Percentiles rank a stretch among this genome's conserved stretches.
phyloP scores from a whole-genome alignment of 164 flowering plant species.

The Kalanchoe fedtschenkoi region DNA sequence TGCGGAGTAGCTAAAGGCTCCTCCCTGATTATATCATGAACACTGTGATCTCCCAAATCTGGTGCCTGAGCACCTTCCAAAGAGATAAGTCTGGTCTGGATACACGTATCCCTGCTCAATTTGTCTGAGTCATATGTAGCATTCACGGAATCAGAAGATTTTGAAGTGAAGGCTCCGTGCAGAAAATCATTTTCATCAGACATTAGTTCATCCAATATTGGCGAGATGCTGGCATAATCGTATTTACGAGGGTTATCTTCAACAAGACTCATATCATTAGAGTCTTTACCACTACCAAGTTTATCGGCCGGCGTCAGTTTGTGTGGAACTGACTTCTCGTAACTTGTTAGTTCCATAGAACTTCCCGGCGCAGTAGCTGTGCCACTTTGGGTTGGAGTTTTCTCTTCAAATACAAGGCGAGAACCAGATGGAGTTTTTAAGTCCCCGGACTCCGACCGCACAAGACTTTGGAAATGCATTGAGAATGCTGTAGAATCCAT shows the following conservation, averaged over 20 bases:
- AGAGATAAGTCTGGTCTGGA: not conserved
- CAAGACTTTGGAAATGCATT: conserved; percentile 74
- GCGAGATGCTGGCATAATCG: conserved; percentile 65
- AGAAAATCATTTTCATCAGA: conserved; percentile 31
- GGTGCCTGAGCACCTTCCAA: not conserved
- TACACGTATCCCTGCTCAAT: not conserved
- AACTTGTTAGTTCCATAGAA: conserved; percentile 49
- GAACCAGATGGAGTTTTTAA: conserved; percentile 44
- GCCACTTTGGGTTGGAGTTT: conserved; percentile 30
- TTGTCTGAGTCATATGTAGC: not conserved
- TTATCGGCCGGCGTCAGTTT: conserved; percentile 18
- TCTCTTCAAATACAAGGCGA: conserved; percentile 33
- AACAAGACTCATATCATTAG: conserved; percentile 77
- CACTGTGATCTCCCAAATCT: not conserved
- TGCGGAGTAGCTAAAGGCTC: not conserved
- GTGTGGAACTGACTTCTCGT: conserved; percentile 21
- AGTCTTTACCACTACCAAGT: conserved; percentile 26
- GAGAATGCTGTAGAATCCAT: conserved; percentile 92
- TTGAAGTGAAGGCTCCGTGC: conserved; percentile 12
- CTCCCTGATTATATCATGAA: not conserved
- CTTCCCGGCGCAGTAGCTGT: conserved; percentile 27
- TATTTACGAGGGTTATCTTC: conserved; percentile 40
- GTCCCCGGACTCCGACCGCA: conserved; percentile 45
- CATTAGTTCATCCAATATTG: conserved; percentile 46
- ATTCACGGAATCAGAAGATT: conserved; percentile 12